Evolutionary conservation across 371 early-diverging fungal species (phyloP).

Genomic region (Rhizopus delemar): DNA sequence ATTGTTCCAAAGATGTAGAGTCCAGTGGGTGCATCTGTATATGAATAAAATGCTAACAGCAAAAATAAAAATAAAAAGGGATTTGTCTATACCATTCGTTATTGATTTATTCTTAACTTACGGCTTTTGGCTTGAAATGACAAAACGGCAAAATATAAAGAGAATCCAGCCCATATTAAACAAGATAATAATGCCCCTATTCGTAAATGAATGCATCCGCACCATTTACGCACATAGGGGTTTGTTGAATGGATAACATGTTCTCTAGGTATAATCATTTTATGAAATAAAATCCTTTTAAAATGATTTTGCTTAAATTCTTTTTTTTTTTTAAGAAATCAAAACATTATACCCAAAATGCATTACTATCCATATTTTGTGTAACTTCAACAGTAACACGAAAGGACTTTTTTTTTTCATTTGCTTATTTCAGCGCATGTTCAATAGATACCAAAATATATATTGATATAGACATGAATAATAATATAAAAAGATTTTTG

Average conservation of each 20-base stretch:
- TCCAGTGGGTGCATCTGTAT: conserved; percentile 25
- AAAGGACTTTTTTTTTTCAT: conserved; percentile 1
- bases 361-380: not conserved
- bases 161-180: conserved; percentile 46
- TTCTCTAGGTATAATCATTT: conserved; percentile 3
- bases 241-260: conserved; percentile 35
- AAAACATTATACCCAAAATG: conserved; percentile 1
- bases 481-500: too few species aligned
- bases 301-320: not conserved
- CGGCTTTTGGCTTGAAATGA: conserved; percentile 50
- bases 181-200: conserved; percentile 38
- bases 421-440: not conserved
- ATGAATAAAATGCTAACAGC: conserved; percentile 43
- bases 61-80: too few species aligned
- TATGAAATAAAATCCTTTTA: not conserved
- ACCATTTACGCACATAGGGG: conserved; percentile 43
- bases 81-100: not conserved
- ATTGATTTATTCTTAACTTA: conserved; percentile 20
- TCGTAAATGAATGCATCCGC: conserved; percentile 52
- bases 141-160: conserved; percentile 49
- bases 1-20: conserved; percentile 44
- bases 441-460: not conserved
- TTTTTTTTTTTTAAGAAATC: not conserved
- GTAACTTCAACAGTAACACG: not conserved
- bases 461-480: too few species aligned